Evolutionary conservation across 192 early-diverging fungal genomes (phyloP).

Genomic region (Backusella circina): DNA sequence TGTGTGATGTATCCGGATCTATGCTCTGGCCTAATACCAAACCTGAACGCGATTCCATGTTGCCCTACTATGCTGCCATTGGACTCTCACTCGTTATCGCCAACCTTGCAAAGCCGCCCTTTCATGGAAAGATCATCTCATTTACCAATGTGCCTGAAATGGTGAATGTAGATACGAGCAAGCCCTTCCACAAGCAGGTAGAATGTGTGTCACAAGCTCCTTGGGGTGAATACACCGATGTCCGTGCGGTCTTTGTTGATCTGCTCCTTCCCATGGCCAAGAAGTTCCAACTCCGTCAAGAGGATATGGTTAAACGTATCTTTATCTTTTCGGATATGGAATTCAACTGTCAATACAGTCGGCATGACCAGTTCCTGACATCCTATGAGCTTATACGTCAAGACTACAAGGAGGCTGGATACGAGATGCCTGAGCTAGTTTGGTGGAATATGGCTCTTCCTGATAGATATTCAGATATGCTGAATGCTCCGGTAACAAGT

Average conservation of each 20-base stretch:
- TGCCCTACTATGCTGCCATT: conserved; percentile 41
- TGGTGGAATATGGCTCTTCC: conserved; percentile 47
- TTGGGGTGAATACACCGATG: conserved; percentile 39
- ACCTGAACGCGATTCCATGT: neutral
- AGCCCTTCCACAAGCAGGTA: conserved; percentile 34
- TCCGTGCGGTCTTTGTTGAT: conserved; percentile 35
- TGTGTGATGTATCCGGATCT: conserved; percentile 49
- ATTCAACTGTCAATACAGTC: conserved; percentile 25
- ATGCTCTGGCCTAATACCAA: conserved; percentile 10
- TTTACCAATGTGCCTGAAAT: conserved; percentile 37
- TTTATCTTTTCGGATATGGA: conserved; percentile 55
- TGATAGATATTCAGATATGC: neutral
- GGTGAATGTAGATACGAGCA: conserved; percentile 11
- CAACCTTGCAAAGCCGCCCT: conserved; percentile 37
- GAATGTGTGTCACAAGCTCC: neutral
- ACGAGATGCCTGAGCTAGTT: conserved; percentile 46
- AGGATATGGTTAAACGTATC: conserved; percentile 50
- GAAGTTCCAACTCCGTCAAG: conserved; percentile 21
- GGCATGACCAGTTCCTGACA: conserved; percentile 20
- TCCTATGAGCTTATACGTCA: conserved; percentile 31
- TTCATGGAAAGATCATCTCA: conserved; percentile 40
- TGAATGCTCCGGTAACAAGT: conserved; percentile 27
- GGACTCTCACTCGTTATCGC: conserved; percentile 39
- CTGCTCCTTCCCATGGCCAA: conserved; percentile 36
- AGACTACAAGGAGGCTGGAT: conserved; percentile 36